Evolutionary conservation across 2,329 filamentous ascomycete species (phyloP), one percentile per base, ranked within the genome.

Genomic region (Periconia sp.): DNA sequence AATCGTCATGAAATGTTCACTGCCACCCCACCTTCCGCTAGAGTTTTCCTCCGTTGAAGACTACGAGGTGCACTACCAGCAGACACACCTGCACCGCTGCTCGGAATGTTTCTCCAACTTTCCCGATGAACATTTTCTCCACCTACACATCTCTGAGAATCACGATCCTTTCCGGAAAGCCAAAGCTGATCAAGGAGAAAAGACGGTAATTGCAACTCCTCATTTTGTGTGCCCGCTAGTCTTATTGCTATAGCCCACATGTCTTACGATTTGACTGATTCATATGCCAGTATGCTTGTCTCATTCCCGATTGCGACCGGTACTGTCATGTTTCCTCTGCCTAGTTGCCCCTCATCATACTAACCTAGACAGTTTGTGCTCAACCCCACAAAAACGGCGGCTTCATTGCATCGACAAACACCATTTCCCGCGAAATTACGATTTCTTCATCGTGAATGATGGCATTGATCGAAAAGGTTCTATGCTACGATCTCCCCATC

Each of bases 391-490:
- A 66, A 97, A 96, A 74, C 85, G 94, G 43, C 83, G 90, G 33
- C 85, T 91, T 71, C 93, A 99, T 78, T 81, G 96, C 60, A 91
- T 96, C 61, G 92, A 96, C 78, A 97, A 96, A 76, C 94, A 99
- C 74, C 83, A 88, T 76, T 99, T 94, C 69, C 93, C 92, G 11
- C 86, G 85, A 23, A 64, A 69, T 46, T 74, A 73, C 55, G 69
- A 73, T 53, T 74, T 74, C 55, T 68, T 86, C 47, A 84, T 97
- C 49, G 88, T 95, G 2, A 90, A 92, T 60, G 86, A 91, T 57
- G 94, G 94, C n/a, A 90, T 97, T 56, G 93, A 97, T 66, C 88
- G 88, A 45, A 85, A 90, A 48, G 86, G 81, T 42, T 96, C 91
- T 17, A 85, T 99, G 75, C 79, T 97, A 13, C 79, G 74, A 47